A percentile compares a stretch with the other conserved stretches of the same genome.
Evolutionary conservation across 148 eudicot species (phyloP).

Genomic region (Camellia sinensis): DNA sequence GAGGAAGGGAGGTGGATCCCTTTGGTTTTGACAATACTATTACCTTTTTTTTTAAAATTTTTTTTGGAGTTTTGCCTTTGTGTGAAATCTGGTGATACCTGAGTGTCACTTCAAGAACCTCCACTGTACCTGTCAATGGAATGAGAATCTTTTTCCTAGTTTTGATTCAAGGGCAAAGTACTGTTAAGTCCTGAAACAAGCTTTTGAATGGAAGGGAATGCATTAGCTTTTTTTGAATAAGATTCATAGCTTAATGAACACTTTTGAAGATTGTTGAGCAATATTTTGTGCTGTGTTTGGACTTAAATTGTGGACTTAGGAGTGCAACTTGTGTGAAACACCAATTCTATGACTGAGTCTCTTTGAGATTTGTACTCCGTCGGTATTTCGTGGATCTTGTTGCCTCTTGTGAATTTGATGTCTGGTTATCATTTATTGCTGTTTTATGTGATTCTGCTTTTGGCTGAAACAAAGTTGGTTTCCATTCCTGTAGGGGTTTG

Average conservation of each 20-base stretch:
- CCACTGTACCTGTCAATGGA: background rate
- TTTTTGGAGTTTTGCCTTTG: background rate
- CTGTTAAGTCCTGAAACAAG: background rate
- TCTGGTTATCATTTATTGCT: background rate
- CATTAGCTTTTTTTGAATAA: background rate
- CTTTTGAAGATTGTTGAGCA: slow-evolving; percentile 11
- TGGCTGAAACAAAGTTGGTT: slow-evolving; percentile 13
- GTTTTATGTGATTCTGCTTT: background rate
- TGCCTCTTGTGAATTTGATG: background rate
- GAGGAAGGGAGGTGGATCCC: no score
- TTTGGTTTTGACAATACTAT: no score
- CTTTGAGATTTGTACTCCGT: background rate
- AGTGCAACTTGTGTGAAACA: background rate
- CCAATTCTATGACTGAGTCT: background rate
- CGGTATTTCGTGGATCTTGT: no score
- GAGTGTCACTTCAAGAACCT: background rate
- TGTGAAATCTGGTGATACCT: background rate
- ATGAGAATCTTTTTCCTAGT: background rate
- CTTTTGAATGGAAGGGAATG: background rate
- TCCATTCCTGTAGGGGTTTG: slow-evolving; percentile 40
- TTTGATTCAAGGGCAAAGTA: background rate
- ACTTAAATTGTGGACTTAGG: background rate
- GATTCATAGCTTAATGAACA: background rate
- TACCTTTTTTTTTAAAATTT: no score
- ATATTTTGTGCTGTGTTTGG: background rate